phyloP scores from a whole-genome alignment of 768 basidiomycete genomes.

The Rhodosporidiobolus odoratus region DNA sequence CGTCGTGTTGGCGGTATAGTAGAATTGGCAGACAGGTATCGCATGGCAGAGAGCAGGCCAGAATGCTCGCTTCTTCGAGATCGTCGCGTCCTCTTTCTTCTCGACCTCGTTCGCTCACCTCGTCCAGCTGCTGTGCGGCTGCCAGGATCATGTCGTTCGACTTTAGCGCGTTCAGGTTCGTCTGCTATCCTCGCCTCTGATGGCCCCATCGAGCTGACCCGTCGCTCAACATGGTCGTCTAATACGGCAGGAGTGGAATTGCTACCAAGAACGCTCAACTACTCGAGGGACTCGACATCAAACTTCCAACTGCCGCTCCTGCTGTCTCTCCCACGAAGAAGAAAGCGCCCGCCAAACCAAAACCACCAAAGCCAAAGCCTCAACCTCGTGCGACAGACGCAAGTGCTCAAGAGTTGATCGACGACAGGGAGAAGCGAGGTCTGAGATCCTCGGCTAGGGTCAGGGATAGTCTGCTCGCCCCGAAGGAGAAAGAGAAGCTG shows the following conservation, averaged over 20 bases:
- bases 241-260: background rate
- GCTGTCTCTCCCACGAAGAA: background rate
- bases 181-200: background rate
- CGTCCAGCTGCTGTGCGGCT: background rate
- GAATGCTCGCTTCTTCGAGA: no score
- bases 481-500: constrained; percentile 1
- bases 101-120: no score
- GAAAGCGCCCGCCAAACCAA: no score
- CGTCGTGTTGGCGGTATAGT: no score
- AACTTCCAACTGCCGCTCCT: background rate
- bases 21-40: no score
- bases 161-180: constrained; percentile 6
- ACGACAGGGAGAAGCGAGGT: constrained; percentile 4
- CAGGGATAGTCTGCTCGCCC: background rate
- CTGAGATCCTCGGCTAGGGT: background rate
- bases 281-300: constrained; percentile 3
- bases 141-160: background rate
- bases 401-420: background rate
- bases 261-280: constrained; percentile 6
- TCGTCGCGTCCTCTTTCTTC: no score
- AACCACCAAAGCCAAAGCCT: background rate
- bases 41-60: no score
- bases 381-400: background rate
- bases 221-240: background rate
- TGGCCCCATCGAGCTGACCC: background rate